Percentiles rank a stretch among this genome's conserved stretches.
These are phyloP conservation scores for Aspergillus udagawae DNA, from an alignment of 2,329 filamentous ascomycete species.

Conservation along the genomic window DNA sequence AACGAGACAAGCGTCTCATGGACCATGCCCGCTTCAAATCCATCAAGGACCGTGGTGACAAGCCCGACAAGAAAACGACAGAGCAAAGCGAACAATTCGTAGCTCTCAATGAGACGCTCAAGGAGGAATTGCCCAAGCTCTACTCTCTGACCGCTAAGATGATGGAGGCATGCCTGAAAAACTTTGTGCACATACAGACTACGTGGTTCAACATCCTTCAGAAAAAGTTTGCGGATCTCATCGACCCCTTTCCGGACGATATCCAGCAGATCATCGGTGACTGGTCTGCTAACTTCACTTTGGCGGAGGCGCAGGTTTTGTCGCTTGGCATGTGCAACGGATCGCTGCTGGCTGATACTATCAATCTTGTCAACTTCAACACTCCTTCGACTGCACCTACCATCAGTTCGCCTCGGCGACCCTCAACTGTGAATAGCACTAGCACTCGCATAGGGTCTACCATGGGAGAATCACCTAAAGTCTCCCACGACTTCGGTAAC, in stretches of 20 bases:
- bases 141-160: constrained; percentile 77
- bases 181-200: constrained; percentile 79
- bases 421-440: constrained; percentile 49
- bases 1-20: constrained; percentile 85
- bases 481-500: constrained; percentile 63
- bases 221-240: constrained; percentile 71
- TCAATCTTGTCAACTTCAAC: constrained; percentile 58
- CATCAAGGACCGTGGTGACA: constrained; percentile 75
- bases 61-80: constrained; percentile 76
- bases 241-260: constrained; percentile 65
- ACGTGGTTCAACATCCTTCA: constrained; percentile 81
- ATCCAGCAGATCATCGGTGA: constrained; percentile 69
- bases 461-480: constrained; percentile 58
- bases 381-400: constrained; percentile 45
- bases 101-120: constrained; percentile 86
- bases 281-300: constrained; percentile 75
- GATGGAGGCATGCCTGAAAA: constrained; percentile 75
- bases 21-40: constrained; percentile 82
- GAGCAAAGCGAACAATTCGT: constrained; percentile 86
- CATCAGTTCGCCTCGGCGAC: constrained; percentile 43
- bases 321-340: constrained; percentile 77
- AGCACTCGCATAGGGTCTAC: constrained; percentile 59
- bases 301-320: constrained; percentile 67
- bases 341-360: constrained; percentile 54
- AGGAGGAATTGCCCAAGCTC: constrained; percentile 83